phyloP scores from a whole-genome alignment of 352 stramenopile genomes.

The Phytophthora sansomeana region DNA sequence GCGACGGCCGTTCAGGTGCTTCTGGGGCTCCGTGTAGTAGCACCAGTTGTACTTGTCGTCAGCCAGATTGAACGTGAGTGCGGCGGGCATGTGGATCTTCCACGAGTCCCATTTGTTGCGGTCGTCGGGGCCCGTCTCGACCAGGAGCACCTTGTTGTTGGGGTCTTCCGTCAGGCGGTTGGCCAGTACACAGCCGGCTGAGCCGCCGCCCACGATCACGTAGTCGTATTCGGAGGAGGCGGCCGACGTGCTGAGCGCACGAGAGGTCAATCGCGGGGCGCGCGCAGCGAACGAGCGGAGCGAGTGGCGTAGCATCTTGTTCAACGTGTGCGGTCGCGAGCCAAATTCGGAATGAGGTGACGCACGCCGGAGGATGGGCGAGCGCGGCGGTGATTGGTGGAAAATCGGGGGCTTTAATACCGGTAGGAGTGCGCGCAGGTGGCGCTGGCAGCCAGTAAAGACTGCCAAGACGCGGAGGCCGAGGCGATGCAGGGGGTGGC shows the following conservation, averaged over 20 bases:
- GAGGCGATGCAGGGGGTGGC: conserved; percentile 1
- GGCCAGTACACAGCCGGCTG: conserved; percentile 91
- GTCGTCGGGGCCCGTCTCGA: conserved; percentile 91
- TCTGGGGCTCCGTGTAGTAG: conserved; percentile 89
- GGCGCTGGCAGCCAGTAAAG: conserved; percentile 22
- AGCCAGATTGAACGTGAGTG: conserved; percentile 85
- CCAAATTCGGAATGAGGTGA: conserved; percentile 26
- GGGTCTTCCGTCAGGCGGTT: conserved; percentile 88
- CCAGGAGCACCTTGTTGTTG: conserved; percentile 86
- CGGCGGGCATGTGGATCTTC: conserved; percentile 92
- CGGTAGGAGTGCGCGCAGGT: background rate
- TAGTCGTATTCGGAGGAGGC: conserved; percentile 83
- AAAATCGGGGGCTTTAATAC: conserved; percentile 2
- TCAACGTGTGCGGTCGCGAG: conserved; percentile 33
- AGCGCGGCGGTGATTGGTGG: conserved; percentile 9
- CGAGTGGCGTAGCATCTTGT: conserved; percentile 36
- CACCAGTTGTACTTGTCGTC: conserved; percentile 91
- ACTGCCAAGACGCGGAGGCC: conserved; percentile 14
- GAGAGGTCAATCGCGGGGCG: conserved; percentile 2
- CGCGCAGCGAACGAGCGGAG: conserved; percentile 3
- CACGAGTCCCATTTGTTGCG: conserved; percentile 88
- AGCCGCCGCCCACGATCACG: conserved; percentile 93
- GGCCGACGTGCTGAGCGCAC: conserved; percentile 32
- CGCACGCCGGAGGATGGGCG: background rate
- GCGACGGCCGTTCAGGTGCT: conserved; percentile 77